Percentiles rank a stretch among this genome's conserved stretches.
phyloP scores from a whole-genome alignment of 1,284 basidiomycete species.

The Sanguinoderma infundibulare region DNA sequence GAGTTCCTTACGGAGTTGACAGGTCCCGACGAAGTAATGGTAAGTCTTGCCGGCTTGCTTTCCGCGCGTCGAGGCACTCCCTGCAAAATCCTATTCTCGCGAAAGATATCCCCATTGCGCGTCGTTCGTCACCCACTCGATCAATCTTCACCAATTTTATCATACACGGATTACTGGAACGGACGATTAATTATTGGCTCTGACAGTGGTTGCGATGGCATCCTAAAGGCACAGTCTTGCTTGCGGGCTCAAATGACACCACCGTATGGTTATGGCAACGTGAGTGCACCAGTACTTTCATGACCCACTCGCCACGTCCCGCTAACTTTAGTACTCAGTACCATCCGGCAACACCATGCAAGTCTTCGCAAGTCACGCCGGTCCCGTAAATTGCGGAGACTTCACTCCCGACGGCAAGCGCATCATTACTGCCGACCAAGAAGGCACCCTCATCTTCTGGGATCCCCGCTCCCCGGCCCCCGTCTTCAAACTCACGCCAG shows the following conservation, averaged over 20 bases:
- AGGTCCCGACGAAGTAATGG: conserved; percentile 95
- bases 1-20: conserved; percentile 92
- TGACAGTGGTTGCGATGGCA: conserved; percentile 94
- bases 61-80: background rate
- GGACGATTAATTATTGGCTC: background rate
- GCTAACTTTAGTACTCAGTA: conserved; percentile 53
- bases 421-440: conserved; percentile 86
- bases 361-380: conserved; percentile 91
- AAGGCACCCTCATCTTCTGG: conserved; percentile 90
- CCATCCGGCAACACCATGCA: conserved; percentile 95
- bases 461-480: conserved; percentile 84
- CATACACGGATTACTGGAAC: background rate
- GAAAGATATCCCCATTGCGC: too few species aligned
- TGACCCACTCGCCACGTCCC: background rate
- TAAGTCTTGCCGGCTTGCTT: conserved; percentile 45
- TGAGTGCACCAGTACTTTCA: conserved; percentile 44
- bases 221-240: conserved; percentile 88
- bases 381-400: conserved; percentile 84
- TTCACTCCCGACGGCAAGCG: conserved; percentile 95
- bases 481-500: conserved; percentile 77
- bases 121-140: background rate
- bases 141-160: too few species aligned
- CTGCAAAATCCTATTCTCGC: too few species aligned
- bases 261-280: conserved; percentile 99
- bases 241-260: conserved; percentile 92